These are phyloP conservation scores for Saccharomyces hybrid DNA, from an alignment of 1,139 yeast species.

Conservation along the genomic window DNA sequence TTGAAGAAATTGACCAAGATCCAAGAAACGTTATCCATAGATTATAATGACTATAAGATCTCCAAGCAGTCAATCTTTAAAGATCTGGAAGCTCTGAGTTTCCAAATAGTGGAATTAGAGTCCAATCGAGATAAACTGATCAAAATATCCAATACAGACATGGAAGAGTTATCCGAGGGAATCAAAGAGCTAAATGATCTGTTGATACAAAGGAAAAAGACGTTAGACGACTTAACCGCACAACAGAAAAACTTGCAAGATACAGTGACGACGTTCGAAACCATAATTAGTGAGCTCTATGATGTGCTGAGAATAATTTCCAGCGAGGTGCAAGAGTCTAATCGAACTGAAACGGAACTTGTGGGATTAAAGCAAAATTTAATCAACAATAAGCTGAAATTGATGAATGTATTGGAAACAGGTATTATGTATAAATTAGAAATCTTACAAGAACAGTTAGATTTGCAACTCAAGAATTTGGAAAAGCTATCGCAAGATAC, in stretches of 20 bases:
- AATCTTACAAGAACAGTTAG: constrained; percentile 23
- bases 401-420: constrained; percentile 17
- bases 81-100: constrained; percentile 34
- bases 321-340: constrained; percentile 27
- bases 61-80: constrained; percentile 53
- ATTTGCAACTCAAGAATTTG: constrained; percentile 15
- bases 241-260: constrained; percentile 45
- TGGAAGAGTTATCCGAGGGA: constrained; percentile 47
- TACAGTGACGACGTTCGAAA: constrained; percentile 51
- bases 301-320: constrained; percentile 25
- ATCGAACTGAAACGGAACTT: constrained; percentile 20
- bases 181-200: constrained; percentile 50
- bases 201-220: constrained; percentile 38
- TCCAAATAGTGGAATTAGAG: constrained; percentile 43
- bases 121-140: constrained; percentile 54
- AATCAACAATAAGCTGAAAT: constrained; percentile 17
- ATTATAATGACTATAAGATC: constrained; percentile 57
- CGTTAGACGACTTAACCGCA: constrained; percentile 39
- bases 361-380: constrained; percentile 23
- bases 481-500: constrained; percentile 8
- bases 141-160: constrained; percentile 55
- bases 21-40: constrained; percentile 59
- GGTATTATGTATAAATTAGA: constrained; percentile 20
- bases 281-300: constrained; percentile 25
- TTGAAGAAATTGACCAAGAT: constrained; percentile 52